Evolutionary conservation across 306 rosid species (phyloP), one percentile per base, ranked within the genome.

Genomic region (Amphicarpaea edgeworthii): DNA sequence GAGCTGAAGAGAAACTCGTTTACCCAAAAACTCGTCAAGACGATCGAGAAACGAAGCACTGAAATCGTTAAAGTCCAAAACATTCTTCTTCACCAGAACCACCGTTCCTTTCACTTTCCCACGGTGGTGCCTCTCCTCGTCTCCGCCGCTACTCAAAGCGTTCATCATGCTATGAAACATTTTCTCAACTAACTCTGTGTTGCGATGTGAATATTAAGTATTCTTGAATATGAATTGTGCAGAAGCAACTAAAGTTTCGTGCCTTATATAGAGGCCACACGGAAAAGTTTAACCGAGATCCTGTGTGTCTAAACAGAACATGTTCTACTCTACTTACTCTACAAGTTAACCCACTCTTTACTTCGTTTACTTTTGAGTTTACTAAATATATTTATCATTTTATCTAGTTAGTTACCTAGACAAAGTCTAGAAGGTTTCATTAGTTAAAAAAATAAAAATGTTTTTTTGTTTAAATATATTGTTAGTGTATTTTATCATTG

Each of bases 1-100:
- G 50, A 93, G 87, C 32, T 70, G 87, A 1, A 93, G 58, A 47
- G 88, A 81, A 58, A 93, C 91, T 21, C 78, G 12, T 53, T 86
- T 54, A 4, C 96, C 96, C 43, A 83, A 0, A 41, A 91, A 70
- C 87, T 93, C 98, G 28, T 76, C 86, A 51, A 91, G 28, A 38
- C 82, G 70, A 74, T 93, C 98, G 0, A 76, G 83, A 9, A 88
- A 1, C 5, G 90, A 75, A 0, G 96, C 93, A 34, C 50, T 79
- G 65, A 87, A 79, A 60, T 93, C 93, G 61, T 93, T 87, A 73
- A 87, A 84, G 55, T 90, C 96, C 80, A 93, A 20, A 45, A 89
- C 93, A 26, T 89, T 93, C 77, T 91, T 93, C 78, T 85, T 90
- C 91, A 89, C 87, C 83, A 93, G 14, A 51, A 93, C 86, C 78